Percentiles rank a stretch among this genome's conserved stretches.
phyloP scores from a whole-genome alignment of 192 early-diverging fungal species.

The Podila minutissima region DNA sequence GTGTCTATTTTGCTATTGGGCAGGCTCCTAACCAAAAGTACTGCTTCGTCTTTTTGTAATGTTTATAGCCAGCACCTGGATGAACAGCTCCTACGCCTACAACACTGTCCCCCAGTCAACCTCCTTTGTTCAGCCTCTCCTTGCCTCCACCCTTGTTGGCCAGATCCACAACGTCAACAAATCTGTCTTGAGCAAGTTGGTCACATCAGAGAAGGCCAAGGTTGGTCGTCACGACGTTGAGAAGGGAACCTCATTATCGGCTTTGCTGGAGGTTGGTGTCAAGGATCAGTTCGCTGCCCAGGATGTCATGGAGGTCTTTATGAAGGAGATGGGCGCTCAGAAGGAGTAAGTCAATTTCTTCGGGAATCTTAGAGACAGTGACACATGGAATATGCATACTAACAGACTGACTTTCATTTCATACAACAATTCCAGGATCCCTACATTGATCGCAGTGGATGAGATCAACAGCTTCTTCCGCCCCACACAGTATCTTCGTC shows the following conservation, averaged over 20 bases:
- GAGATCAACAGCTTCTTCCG: constrained; percentile 61
- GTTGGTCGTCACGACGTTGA: constrained; percentile 50
- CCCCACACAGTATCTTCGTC: constrained; percentile 53
- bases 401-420: neutral
- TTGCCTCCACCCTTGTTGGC: constrained; percentile 45
- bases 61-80: constrained; percentile 51
- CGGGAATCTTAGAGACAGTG: neutral
- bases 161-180: constrained; percentile 55
- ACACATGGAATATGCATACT: neutral
- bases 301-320: constrained; percentile 56
- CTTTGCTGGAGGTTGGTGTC: constrained; percentile 54
- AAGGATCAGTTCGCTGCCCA: constrained; percentile 54
- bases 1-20: too few relatives aligned
- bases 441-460: constrained; percentile 62
- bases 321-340: constrained; percentile 55
- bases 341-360: constrained; percentile 31
- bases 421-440: constrained; percentile 28
- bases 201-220: constrained; percentile 14
- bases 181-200: constrained; percentile 37
- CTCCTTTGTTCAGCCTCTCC: constrained; percentile 58
- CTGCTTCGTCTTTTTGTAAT: neutral
- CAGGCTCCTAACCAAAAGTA: neutral
- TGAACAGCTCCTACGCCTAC: constrained; percentile 58
- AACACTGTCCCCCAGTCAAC: constrained; percentile 37
- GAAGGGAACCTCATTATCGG: constrained; percentile 36